A percentile compares a stretch with the other conserved stretches of the same genome.
phyloP scores from a whole-genome alignment of 306 rosid genomes.

The Gastrolobium bilobum region DNA sequence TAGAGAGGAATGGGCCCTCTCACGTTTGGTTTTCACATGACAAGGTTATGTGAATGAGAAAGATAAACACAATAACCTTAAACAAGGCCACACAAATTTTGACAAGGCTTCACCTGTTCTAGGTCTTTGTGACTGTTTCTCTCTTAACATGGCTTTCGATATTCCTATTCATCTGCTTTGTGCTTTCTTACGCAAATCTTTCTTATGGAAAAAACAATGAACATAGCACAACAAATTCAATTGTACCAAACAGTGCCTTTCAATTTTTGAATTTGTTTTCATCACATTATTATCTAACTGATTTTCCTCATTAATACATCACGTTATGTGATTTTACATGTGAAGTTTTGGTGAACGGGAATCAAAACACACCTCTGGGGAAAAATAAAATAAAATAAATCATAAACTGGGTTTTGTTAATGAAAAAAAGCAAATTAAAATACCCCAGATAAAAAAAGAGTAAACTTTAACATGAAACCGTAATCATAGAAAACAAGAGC shows the following conservation, averaged over 20 bases:
- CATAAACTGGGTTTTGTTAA: neutral
- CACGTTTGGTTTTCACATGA: neutral
- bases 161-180: neutral
- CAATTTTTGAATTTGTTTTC: neutral
- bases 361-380: neutral
- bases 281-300: conserved; percentile 4
- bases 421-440: neutral
- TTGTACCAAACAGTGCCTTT: neutral
- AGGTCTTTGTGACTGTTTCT: too few relatives aligned
- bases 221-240: conserved; percentile 9
- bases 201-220: conserved; percentile 10
- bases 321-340: neutral
- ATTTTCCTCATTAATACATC: neutral
- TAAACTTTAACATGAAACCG: conserved; percentile 5
- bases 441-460: neutral
- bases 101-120: neutral
- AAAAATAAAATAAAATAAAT: neutral
- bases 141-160: too few relatives aligned
- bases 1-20: neutral
- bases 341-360: neutral
- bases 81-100: neutral
- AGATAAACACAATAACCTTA: neutral
- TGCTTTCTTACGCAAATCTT: neutral
- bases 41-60: neutral
- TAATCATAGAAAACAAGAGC: neutral